Evolutionary conservation across 2,329 filamentous ascomycete genomes (phyloP), one percentile per base, ranked within the genome.

Genomic region (Apiospora saccharicola): DNA sequence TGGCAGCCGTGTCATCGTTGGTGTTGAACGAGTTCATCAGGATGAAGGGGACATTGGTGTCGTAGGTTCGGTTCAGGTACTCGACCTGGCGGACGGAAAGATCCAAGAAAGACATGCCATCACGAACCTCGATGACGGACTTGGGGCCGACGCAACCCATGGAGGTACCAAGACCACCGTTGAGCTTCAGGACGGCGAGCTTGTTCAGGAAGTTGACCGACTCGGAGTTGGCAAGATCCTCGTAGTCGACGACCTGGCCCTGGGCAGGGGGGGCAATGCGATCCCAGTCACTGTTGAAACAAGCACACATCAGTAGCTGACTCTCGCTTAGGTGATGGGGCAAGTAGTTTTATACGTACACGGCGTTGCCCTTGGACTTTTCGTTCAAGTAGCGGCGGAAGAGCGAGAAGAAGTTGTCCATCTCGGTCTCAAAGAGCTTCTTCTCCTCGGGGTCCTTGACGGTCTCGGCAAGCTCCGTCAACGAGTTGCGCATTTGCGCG

Each of bases 21-120:
- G 96, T 99, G 91, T 99, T 99, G 93, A 99, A 99, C 71, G 96
- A 98, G 92, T 99, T 99, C 96, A 99, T 99, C 79, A 99, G 92
- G 78, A 99, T 92, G 85, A 99, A 98, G 68, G 96, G 96, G 46
- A 99, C 96, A 83, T 98, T 98, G 84, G 97, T 94, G 79, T 93
- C 90, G 88, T 98, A 98, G 76, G 95, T 98, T 84, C 95, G 93
- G 92, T 99, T 99, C 79, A 99, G 92, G 89, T 95, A 97, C 88
- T 99, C 96, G 82, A 99, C 97, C 89, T 99, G 96, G 81, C 96
- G 94, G 79, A 99, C 96, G 26, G 96, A 98, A 80, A 99, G 90
- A 86, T 99, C 96, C 78, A 99, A 90, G 92, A 99, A 99, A 79
- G 96, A 99, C 96, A 98, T 99, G 90, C 96, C 96, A 80, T 99